These are phyloP conservation scores for Monosporascus sp. DNA, from an alignment of 2,329 filamentous ascomycete genomes.

Conservation along the genomic window DNA sequence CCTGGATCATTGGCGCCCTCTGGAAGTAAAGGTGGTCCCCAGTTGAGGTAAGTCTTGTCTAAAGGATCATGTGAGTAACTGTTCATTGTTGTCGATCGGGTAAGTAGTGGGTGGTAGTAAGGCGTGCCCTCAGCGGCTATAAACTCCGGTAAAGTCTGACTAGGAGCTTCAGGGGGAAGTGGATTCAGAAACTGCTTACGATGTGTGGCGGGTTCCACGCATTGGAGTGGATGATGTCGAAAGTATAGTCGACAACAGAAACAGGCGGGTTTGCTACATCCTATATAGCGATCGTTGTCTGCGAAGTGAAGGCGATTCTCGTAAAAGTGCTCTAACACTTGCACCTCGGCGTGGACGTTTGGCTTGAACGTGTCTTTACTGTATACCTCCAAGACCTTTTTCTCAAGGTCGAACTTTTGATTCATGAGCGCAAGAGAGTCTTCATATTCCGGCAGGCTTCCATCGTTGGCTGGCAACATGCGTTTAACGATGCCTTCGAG, in stretches of 20 bases:
- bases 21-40: conserved; percentile 26
- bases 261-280: conserved; percentile 47
- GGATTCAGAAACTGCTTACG: not conserved
- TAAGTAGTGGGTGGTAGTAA: too few relatives aligned
- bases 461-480: conserved; percentile 19
- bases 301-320: conserved; percentile 27
- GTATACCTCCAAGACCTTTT: conserved; percentile 21
- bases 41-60: conserved; percentile 35
- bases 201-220: conserved; percentile 30
- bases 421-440: conserved; percentile 22
- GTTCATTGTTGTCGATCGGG: too few relatives aligned
- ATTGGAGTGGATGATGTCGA: conserved; percentile 29
- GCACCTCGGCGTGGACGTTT: conserved; percentile 40
- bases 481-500: conserved; percentile 27
- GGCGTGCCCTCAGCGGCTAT: too few relatives aligned
- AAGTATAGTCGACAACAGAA: conserved; percentile 44
- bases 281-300: conserved; percentile 39
- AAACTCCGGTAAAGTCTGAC: too few relatives aligned
- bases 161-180: too few relatives aligned
- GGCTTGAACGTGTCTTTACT: conserved; percentile 20
- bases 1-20: conserved; percentile 5
- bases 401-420: conserved; percentile 16
- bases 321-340: conserved; percentile 42
- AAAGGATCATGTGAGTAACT: too few relatives aligned
- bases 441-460: conserved; percentile 6